Conservation (phyloP, 257 asterid genomes). For the Plantago ovata region DNA sequence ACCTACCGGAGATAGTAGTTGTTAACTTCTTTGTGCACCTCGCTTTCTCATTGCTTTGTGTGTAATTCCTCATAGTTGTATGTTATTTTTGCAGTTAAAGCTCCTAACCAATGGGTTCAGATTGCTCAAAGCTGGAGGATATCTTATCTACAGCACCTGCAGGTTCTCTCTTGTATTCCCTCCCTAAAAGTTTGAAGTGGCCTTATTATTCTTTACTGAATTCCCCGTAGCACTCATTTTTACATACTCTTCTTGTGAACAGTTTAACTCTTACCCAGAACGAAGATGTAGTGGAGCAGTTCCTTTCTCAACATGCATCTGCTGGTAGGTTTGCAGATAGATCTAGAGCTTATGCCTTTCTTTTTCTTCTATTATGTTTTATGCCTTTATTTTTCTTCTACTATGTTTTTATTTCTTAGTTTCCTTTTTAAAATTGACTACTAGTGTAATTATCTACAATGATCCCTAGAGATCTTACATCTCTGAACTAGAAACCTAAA, state of each 20-base stretch:
- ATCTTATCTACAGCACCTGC: constrained; percentile 96
- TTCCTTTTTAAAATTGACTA: too few relatives aligned
- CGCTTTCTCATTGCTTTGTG: not conserved
- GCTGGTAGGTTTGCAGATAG: constrained; percentile 46
- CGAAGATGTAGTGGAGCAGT: constrained; percentile 74
- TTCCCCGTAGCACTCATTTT: not conserved
- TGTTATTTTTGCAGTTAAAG: constrained; percentile 54
- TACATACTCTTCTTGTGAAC: constrained; percentile 19
- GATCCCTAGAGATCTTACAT: too few relatives aligned
- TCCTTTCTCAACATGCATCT: constrained; percentile 57
- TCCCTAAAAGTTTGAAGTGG: constrained; percentile 7
- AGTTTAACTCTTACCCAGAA: constrained; percentile 91
- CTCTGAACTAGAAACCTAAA: too few relatives aligned
- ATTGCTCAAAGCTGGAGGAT: constrained; percentile 77
- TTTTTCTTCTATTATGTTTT: not conserved
- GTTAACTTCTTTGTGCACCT: too few relatives aligned
- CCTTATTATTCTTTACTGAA: constrained; percentile 2
- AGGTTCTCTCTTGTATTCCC: constrained; percentile 40
- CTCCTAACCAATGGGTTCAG: constrained; percentile 78
- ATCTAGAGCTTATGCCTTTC: constrained; percentile 3
- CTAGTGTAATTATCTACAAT: too few relatives aligned
- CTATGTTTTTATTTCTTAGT: too few relatives aligned
- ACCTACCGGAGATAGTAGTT: too few relatives aligned
- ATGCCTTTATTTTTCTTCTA: not conserved
- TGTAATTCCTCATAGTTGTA: not conserved